These are phyloP conservation scores for Cutaneotrichosporon dermatis DNA, from an alignment of 1,284 basidiomycete genomes.

Conservation along the genomic window DNA sequence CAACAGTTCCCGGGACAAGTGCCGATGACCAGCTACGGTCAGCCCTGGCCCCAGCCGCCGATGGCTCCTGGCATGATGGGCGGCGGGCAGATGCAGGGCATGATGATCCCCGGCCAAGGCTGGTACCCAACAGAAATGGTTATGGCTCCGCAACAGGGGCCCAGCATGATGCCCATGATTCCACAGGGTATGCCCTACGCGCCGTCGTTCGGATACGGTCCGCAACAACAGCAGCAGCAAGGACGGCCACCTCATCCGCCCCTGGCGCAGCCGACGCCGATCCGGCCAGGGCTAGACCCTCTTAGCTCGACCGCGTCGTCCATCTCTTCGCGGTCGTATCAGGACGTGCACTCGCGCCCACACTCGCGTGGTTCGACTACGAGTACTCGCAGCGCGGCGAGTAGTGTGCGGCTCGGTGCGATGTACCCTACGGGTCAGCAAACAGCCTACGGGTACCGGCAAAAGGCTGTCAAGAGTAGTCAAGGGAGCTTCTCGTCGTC, in stretches of 20 bases:
- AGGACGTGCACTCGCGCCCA: slow-evolving; percentile 38
- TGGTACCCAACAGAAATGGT: slow-evolving; percentile 20
- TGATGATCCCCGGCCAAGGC: slow-evolving; percentile 7
- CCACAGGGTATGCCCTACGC: slow-evolving; percentile 35
- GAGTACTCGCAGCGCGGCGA: slow-evolving; percentile 39
- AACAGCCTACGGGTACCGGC: slow-evolving; percentile 30
- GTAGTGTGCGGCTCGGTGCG: slow-evolving; percentile 39
- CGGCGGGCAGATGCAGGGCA: neutral
- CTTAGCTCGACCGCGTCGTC: slow-evolving; percentile 40
- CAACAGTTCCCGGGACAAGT: slow-evolving; percentile 11
- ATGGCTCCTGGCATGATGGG: slow-evolving; percentile 5
- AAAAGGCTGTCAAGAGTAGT: slow-evolving; percentile 34
- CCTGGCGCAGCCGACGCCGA: slow-evolving; percentile 38
- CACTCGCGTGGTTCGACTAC: slow-evolving; percentile 46
- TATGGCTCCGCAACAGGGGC: slow-evolving; percentile 8
- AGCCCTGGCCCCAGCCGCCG: slow-evolving; percentile 9
- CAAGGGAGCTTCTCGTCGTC: slow-evolving; percentile 14
- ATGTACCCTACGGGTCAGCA: slow-evolving; percentile 36
- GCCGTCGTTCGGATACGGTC: slow-evolving; percentile 5
- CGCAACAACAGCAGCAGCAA: slow-evolving; percentile 10
- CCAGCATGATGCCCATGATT: slow-evolving; percentile 37
- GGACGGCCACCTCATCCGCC: neutral
- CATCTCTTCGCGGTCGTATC: slow-evolving; percentile 42
- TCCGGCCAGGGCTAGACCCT: slow-evolving; percentile 33
- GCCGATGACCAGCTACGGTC: slow-evolving; percentile 9